Percentiles rank a stretch among this genome's conserved stretches.
Conservation (phyloP, 2,329 filamentous ascomycete genomes). For the Sarocladium oryzae region DNA sequence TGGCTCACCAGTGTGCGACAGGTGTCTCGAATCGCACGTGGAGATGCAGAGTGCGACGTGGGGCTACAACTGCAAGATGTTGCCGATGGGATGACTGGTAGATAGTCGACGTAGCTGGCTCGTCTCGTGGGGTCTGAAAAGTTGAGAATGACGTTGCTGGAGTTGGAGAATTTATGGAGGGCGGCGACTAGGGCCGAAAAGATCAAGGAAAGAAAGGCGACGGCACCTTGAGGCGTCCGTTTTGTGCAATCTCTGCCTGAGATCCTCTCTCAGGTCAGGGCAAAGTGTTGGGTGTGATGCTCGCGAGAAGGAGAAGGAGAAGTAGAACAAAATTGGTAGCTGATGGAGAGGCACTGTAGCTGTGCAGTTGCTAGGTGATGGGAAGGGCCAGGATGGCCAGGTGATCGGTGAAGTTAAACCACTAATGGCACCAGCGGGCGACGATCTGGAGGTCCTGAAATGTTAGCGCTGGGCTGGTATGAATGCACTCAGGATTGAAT, state of each 20-base stretch:
- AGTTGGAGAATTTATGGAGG: conserved; percentile 37
- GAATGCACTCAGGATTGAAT: no score
- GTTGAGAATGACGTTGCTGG: no score
- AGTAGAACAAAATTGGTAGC: neutral
- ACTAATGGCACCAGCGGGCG: neutral
- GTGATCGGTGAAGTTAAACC: neutral
- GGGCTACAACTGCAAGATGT: neutral
- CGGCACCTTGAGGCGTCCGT: conserved; percentile 44
- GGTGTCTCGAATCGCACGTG: conserved; percentile 24
- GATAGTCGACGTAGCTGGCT: no score
- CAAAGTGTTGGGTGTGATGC: neutral
- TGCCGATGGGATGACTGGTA: neutral
- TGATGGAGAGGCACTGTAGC: neutral
- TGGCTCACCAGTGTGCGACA: conserved; percentile 12
- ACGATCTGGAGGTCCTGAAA: neutral
- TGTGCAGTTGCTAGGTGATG: neutral
- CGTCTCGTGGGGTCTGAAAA: no score
- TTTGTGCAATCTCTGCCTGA: conserved; percentile 29
- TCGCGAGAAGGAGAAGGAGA: neutral
- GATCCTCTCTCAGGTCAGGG: conserved; percentile 1
- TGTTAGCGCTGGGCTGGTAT: neutral
- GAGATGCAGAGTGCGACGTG: conserved; percentile 13
- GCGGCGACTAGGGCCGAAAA: conserved; percentile 44
- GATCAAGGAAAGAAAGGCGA: conserved; percentile 41
- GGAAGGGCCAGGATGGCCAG: neutral